These are phyloP conservation scores for Axilococcus clingmanii DNA, from an alignment of 139 green algal genomes.

Conservation along the genomic window DNA sequence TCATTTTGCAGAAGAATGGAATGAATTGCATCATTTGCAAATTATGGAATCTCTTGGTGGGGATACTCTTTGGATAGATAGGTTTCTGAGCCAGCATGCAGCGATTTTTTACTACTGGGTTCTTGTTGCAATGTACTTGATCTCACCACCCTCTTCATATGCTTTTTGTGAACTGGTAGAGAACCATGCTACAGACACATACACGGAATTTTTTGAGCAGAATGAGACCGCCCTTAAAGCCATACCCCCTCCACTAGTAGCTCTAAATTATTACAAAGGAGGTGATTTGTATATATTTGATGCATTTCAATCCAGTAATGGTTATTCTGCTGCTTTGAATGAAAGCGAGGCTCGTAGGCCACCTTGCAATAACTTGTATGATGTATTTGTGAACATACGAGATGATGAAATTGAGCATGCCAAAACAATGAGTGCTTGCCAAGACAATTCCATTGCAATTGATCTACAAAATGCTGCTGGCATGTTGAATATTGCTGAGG, in stretches of 20 bases:
- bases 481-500: no score
- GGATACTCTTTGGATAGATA: constrained; percentile 81
- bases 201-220: constrained; percentile 61
- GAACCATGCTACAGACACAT: constrained; percentile 82
- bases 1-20: constrained; percentile 94
- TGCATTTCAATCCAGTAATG: constrained; percentile 55
- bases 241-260: constrained; percentile 79
- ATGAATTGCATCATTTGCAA: constrained; percentile 81
- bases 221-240: constrained; percentile 61
- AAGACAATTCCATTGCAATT: constrained; percentile 32
- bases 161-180: constrained; percentile 89
- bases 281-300: constrained; percentile 81
- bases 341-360: constrained; percentile 19
- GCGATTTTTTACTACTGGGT: constrained; percentile 90
- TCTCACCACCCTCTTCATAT: constrained; percentile 77
- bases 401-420: constrained; percentile 91
- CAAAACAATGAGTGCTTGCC: constrained; percentile 84
- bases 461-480: no score
- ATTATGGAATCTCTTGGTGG: constrained; percentile 96
- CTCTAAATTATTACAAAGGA: constrained; percentile 81
- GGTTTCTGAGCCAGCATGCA: constrained; percentile 78
- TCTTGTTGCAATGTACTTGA: constrained; percentile 55
- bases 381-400: constrained; percentile 83
- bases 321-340: constrained; percentile 30
- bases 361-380: constrained; percentile 57